Percentiles rank a stretch among this genome's conserved stretches.
These are phyloP conservation scores for Aspergillus sp. DNA, from an alignment of 2,329 filamentous ascomycete genomes.

Conservation along the genomic window DNA sequence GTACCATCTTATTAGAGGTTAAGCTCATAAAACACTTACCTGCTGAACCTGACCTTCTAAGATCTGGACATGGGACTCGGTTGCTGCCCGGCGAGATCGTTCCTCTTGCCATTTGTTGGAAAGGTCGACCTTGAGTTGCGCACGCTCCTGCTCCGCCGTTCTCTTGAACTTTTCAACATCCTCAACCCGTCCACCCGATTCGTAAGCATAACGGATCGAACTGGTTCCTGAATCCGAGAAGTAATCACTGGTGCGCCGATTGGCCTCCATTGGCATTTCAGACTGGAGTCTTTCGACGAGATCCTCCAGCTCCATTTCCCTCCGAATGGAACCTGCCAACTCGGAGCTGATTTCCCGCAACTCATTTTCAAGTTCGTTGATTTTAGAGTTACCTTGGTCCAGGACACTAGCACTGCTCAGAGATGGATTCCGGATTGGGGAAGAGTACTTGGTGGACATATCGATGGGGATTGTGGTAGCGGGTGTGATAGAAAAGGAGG, in stretches of 20 bases:
- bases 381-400: constrained; percentile 50
- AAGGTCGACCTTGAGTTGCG: constrained; percentile 77
- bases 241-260: constrained; percentile 88
- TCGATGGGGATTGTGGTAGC: constrained; percentile 46
- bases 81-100: constrained; percentile 64
- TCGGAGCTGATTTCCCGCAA: constrained; percentile 88
- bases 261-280: constrained; percentile 58
- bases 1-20: background rate
- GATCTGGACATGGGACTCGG: constrained; percentile 79
- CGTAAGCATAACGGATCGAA: constrained; percentile 69
- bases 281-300: constrained; percentile 80
- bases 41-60: constrained; percentile 74
- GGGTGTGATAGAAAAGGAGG: constrained; percentile 25
- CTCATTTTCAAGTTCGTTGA: constrained; percentile 91
- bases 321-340: constrained; percentile 83
- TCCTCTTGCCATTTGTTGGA: constrained; percentile 86
- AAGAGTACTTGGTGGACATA: constrained; percentile 49
- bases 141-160: constrained; percentile 84
- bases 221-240: constrained; percentile 94
- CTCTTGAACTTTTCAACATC: constrained; percentile 81
- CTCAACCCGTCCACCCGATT: constrained; percentile 50
- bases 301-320: constrained; percentile 96
- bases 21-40: constrained; percentile 30
- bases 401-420: constrained; percentile 41
- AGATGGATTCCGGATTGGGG: constrained; percentile 33